Evolutionary conservation across 2,329 filamentous ascomycete genomes (phyloP), one percentile per base, ranked within the genome.

Genomic region (Diaporthe vaccinii): DNA sequence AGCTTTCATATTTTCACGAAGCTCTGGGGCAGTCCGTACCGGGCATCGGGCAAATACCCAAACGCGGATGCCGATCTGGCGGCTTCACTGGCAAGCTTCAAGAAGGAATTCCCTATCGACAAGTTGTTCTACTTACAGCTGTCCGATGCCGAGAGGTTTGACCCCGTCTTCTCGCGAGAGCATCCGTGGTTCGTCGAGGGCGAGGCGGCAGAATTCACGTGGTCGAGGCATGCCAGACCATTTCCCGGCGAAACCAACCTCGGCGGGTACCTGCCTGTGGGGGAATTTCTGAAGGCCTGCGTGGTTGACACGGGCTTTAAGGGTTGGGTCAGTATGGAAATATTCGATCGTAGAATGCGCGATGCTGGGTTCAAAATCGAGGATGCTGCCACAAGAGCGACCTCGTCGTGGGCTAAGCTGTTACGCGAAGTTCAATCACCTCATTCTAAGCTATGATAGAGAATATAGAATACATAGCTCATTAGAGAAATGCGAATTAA

Each of bases 161-260:
- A 53, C n/a, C n/a, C 49, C 10, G 49, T 53, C 49, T 53, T 53
- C 49, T 53, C 49, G 49, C 49, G 22, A 53, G 49, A 53, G n/a
- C 49, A 53, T 25, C 49, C 49, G 49, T 53, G 49, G 49, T 53
- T 53, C n/a, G n/a, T 53, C 49, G 49, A 53, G 49, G 49, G 49
- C 22, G 49, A 53, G 49, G 49, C 49, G 22, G 49, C 49, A 53
- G 49, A 53, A 14, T 53, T 53, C n/a, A 53, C 49, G 49, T 53
- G 49, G 49, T 53, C 49, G 22, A 53, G 25, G n/a, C 49, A 53
- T 25, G 49, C 49, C 22, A 25, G 49, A 14, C 49, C 49, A 25
- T 53, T 53, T 25, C 49, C 49, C 49, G 49, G 49, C n/a, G 49
- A 53, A 14, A 25, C 49, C 49, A 53, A 53, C n/a, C 49, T 53